phyloP scores from a whole-genome alignment of 768 basidiomycete genomes.

The Phanerochaete sordida region DNA sequence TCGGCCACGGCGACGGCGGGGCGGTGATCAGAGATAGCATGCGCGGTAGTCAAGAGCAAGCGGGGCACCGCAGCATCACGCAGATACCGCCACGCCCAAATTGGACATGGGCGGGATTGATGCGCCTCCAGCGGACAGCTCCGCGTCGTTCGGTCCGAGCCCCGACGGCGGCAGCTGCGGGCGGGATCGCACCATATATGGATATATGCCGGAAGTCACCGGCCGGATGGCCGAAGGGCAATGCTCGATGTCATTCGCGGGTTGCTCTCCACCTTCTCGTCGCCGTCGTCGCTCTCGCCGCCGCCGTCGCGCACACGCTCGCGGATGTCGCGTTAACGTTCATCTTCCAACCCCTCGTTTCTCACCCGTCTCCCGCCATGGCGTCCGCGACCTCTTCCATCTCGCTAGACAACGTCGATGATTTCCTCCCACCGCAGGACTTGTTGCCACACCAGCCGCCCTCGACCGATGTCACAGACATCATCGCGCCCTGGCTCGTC shows the following conservation, averaged over 20 bases:
- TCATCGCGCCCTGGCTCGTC: constrained; percentile 21
- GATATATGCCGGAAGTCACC: background rate
- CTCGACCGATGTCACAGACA: constrained; percentile 10
- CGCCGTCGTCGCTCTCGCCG: background rate
- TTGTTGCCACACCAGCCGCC: constrained; percentile 14
- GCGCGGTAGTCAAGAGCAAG: background rate
- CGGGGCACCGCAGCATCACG: background rate
- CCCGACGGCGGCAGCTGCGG: no score
- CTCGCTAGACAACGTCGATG: constrained; percentile 10
- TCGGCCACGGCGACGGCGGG: background rate
- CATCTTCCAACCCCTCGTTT: no score
- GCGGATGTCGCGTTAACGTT: no score
- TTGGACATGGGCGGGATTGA: background rate
- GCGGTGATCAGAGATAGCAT: background rate
- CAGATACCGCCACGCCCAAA: no score
- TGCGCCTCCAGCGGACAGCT: no score
- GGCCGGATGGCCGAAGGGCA: constrained; percentile 2
- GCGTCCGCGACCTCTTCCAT: constrained; percentile 5
- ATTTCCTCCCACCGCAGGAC: constrained; percentile 13
- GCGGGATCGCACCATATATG: background rate
- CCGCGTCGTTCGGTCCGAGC: no score
- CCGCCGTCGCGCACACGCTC: background rate
- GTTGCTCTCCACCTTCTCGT: background rate
- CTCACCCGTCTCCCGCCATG: background rate
- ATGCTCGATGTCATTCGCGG: constrained; percentile 1